Evolutionary conservation across 78 protist genomes (phyloP).

Genomic region (Protostelium mycophagum): DNA sequence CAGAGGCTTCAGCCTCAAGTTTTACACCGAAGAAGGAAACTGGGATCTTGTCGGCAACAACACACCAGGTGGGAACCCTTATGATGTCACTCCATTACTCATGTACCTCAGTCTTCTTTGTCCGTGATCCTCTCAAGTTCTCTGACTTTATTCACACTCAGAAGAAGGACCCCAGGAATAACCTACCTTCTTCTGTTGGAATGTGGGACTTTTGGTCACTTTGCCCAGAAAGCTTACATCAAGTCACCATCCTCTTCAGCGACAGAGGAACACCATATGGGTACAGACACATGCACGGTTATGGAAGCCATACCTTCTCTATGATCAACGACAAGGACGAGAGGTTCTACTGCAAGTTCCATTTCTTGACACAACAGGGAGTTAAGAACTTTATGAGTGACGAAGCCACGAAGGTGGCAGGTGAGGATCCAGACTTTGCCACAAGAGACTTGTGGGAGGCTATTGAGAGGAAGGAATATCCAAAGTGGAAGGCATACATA

Average conservation of each 20-base stretch:
- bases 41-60: constrained; percentile 80
- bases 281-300: constrained; percentile 79
- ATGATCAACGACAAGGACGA: constrained; percentile 61
- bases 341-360: constrained; percentile 56
- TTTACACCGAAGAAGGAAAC: constrained; percentile 85
- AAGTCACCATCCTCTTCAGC: constrained; percentile 54
- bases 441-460: constrained; percentile 74
- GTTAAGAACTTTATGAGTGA: constrained; percentile 42
- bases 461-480: constrained; percentile 68
- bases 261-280: constrained; percentile 71
- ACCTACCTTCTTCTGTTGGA: constrained; percentile 48
- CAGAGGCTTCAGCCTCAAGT: constrained; percentile 82
- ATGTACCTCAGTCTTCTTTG: constrained; percentile 76
- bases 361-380: constrained; percentile 64
- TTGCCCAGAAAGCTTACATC: constrained; percentile 79
- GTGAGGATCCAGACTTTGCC: constrained; percentile 68
- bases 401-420: constrained; percentile 60
- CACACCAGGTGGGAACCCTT: not conserved
- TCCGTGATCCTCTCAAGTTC: constrained; percentile 65
- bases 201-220: constrained; percentile 78
- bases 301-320: constrained; percentile 66
- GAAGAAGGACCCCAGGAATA: constrained; percentile 74
- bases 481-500: constrained; percentile 59
- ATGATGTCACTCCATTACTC: not conserved
- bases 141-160: constrained; percentile 83